A percentile compares a stretch with the other conserved stretches of the same genome.
These are phyloP conservation scores for Begonia loranthoides DNA, from an alignment of 306 rosid species.

Conservation along the genomic window DNA sequence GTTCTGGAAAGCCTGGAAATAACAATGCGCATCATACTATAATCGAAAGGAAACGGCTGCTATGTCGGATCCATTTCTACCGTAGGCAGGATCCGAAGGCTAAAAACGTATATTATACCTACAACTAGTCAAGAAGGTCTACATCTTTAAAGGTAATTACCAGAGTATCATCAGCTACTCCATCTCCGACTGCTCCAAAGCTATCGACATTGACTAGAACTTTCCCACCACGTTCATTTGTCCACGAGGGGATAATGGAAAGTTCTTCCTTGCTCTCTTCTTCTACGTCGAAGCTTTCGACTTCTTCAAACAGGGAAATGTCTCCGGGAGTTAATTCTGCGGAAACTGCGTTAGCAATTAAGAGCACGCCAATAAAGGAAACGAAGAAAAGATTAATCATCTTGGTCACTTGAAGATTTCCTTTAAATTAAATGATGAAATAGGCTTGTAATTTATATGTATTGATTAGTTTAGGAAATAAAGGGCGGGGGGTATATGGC, in stretches of 20 bases:
- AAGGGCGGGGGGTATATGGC: conserved; percentile 59
- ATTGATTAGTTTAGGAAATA: conserved; percentile 44
- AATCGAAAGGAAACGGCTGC: too few species aligned
- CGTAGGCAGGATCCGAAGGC: too few species aligned
- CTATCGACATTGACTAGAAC: conserved; percentile 90
- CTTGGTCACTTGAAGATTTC: conserved; percentile 10
- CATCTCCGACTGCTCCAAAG: conserved; percentile 76
- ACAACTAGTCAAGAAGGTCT: too few species aligned
- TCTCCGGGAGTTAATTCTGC: conserved; percentile 28
- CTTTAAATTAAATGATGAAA: conserved; percentile 22
- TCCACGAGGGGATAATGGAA: conserved; percentile 52
- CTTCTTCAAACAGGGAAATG: conserved; percentile 35
- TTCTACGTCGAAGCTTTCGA: conserved; percentile 37
- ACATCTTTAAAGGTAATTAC: conserved; percentile 9
- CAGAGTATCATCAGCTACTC: conserved; percentile 79
- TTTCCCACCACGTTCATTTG: conserved; percentile 63
- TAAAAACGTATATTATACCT: too few species aligned
- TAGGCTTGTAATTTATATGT: conserved; percentile 61
- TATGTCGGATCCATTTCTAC: too few species aligned
- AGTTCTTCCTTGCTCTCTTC: conserved; percentile 35
- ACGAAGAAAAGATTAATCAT: conserved; percentile 52
- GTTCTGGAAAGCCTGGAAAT: conserved; percentile 53
- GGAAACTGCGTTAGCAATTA: conserved; percentile 44
- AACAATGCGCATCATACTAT: neutral
- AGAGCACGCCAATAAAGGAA: conserved; percentile 37